Conservation (phyloP, 2,329 filamentous ascomycete species). For the Hysterium pulicare region DNA sequence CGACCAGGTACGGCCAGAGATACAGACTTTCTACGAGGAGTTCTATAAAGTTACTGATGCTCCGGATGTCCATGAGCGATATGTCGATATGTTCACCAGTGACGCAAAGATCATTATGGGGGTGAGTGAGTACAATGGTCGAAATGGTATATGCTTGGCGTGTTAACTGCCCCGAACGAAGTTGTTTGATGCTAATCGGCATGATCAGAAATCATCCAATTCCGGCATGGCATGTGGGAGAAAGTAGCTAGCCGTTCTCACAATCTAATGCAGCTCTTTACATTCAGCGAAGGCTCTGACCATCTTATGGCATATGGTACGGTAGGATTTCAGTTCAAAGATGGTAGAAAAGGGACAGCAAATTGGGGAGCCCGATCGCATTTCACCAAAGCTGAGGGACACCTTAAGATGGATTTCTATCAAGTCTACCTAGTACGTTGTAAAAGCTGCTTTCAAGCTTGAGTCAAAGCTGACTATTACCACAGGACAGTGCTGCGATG, state of each 20-base stretch:
- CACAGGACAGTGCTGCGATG: background rate
- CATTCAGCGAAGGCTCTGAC: background rate
- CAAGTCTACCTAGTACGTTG: background rate
- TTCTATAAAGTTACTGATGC: background rate
- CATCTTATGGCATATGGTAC: background rate
- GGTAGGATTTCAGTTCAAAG: background rate
- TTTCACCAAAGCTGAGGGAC: background rate
- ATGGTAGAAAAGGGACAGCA: background rate
- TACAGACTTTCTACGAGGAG: background rate
- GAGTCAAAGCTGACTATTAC: background rate
- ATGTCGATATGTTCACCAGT: background rate
- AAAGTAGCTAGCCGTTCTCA: too few species aligned
- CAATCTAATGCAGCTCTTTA: too few species aligned
- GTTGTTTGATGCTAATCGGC: background rate
- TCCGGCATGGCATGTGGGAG: too few species aligned
- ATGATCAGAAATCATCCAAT: too few species aligned
- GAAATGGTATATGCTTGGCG: background rate
- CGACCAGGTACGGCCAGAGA: background rate
- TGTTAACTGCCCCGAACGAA: background rate
- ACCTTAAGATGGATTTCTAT: background rate
- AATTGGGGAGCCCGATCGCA: background rate
- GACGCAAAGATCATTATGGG: background rate
- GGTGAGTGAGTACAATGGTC: background rate
- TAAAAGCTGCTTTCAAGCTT: background rate
- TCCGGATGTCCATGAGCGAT: background rate